These are phyloP conservation scores for Biscutella laevigata DNA, from an alignment of 441 rosid species.

Conservation along the genomic window DNA sequence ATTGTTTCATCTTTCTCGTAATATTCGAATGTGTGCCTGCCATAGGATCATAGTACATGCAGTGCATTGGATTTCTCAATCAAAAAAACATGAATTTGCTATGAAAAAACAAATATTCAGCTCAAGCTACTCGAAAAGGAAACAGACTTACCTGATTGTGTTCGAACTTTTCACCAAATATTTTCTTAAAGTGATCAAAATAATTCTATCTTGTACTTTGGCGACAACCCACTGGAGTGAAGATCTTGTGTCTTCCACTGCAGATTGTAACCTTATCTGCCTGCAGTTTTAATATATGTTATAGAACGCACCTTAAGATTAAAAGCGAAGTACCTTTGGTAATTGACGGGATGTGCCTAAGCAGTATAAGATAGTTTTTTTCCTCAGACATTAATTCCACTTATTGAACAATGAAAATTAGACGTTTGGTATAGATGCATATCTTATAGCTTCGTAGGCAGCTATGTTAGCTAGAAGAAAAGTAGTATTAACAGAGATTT, in stretches of 20 bases:
- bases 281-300: constrained; percentile 34
- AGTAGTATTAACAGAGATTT: neutral
- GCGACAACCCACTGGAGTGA: constrained; percentile 63
- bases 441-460: neutral
- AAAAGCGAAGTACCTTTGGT: neutral
- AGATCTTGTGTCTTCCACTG: constrained; percentile 39
- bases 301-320: neutral
- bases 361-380: neutral
- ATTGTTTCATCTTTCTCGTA: constrained; percentile 58
- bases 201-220: constrained; percentile 62
- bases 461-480: no score
- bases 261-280: constrained; percentile 35
- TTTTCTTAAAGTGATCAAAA: constrained; percentile 54
- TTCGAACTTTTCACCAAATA: constrained; percentile 41
- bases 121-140: constrained; percentile 9
- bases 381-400: neutral
- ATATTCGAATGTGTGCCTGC: constrained; percentile 71
- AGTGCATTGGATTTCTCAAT: constrained; percentile 1
- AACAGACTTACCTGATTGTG: constrained; percentile 52
- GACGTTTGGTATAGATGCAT: neutral
- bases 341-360: neutral
- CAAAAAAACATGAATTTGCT: constrained; percentile 8
- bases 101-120: neutral
- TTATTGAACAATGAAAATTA: neutral
- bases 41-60: constrained; percentile 12